Base-by-base conservation (phyloP, 768 basidiomycete genomes). In the Dictyophora rubrovolvata region DNA sequence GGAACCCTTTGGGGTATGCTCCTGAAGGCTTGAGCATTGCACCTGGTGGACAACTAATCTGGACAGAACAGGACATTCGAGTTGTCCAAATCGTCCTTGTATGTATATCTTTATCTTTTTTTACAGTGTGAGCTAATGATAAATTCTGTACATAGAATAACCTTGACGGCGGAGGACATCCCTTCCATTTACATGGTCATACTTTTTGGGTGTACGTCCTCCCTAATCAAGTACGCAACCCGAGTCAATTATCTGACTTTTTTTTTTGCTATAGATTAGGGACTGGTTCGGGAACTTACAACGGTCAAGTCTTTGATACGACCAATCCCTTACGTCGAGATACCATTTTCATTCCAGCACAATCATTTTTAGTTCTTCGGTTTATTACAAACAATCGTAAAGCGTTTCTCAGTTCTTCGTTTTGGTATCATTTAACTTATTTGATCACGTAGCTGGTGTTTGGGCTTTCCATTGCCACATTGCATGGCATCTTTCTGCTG, bases 401-500 rank as follows among this genome's bases (percentile, higher is more conserved):
- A 20, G 56, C 33, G 35, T 55, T 21, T 17, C 4, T 28, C 51
- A 14, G 23, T 52, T 28, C 28, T 3, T 3, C 33, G 5, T 23
- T 18, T 2, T 53, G 8, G 8, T 53, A 7, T 22, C 17, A 14
- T 17, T 3, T 5, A 53, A 21, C 51, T 53, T 53, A 53, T 4
- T 7, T 28, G 5, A 23, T 16, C 16, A 20, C 3, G 20, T 36
- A 59, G 60, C 77, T 0, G 76, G 77, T 23, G 59, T 75, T 35
- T 78, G 76, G 76, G 73, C 74, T 0, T 73, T 77, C 66, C 76
- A 77, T 63, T 77, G 76, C 37, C 77, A 74, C 61, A 55, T 67
- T 34, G 58, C 28, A 33, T 73, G 73, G 73, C 71, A 73, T 61
- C 74, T 74, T 70, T 69, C 72, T 0, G 68, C 72, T 0, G 75